Conservation (phyloP, 768 basidiomycete species). For the Lepiota subincarnata region DNA sequence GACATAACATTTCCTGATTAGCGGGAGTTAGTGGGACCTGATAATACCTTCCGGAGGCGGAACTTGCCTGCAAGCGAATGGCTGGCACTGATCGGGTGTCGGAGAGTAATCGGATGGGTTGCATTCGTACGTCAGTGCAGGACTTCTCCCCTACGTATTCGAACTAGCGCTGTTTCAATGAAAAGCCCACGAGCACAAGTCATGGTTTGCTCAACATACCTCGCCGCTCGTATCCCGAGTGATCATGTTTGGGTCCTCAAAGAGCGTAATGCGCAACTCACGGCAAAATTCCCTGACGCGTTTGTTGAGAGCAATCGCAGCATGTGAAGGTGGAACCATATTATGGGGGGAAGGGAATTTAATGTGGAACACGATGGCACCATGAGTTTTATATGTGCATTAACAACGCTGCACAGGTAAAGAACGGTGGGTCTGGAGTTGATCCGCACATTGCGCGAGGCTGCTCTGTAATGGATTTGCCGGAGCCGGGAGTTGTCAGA, state of each 20-base stretch:
- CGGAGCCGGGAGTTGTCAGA: too few relatives aligned
- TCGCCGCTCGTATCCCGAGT: background rate
- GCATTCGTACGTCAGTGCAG: background rate
- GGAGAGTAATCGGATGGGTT: background rate
- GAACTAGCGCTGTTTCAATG: too few relatives aligned
- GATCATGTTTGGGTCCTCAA: background rate
- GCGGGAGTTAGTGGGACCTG: too few relatives aligned
- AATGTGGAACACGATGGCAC: too few relatives aligned
- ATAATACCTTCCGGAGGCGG: background rate
- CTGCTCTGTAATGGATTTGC: too few relatives aligned
- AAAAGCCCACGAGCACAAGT: too few relatives aligned
- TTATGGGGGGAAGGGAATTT: too few relatives aligned
- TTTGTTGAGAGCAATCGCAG: background rate
- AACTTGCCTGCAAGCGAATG: background rate
- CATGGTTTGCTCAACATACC: background rate
- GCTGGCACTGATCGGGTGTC: background rate
- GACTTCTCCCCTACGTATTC: too few relatives aligned
- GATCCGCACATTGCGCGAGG: too few relatives aligned
- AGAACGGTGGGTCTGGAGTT: too few relatives aligned
- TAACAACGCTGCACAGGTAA: too few relatives aligned
- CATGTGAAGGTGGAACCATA: background rate
- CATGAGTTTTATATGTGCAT: too few relatives aligned
- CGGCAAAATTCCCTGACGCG: background rate
- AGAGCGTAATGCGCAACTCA: background rate
- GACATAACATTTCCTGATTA: background rate